Evolutionary conservation across 1,284 basidiomycete species (phyloP), one percentile per base, ranked within the genome.

Genomic region (Trametes sp.): DNA sequence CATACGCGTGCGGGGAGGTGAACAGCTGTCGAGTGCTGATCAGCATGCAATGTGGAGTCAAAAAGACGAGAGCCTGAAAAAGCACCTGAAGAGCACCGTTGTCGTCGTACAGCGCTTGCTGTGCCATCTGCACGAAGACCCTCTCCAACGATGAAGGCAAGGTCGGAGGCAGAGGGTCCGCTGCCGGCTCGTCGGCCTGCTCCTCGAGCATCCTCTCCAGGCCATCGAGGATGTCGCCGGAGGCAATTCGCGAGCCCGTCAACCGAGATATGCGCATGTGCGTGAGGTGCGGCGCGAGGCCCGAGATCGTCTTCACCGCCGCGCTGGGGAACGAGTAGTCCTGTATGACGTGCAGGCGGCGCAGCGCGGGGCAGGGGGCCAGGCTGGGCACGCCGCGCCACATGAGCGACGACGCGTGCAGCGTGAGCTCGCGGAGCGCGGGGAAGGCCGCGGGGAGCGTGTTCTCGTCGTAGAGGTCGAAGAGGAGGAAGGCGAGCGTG

Each of bases 201-300:
- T 33, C 44, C 42, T 48, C 31, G 16, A 62, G 10, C 50, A 62
- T 52, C 19, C 41, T 26, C 51, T 54, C 45, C 11, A 62, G 55
- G 16, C 55, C 61, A 6, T 24, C 10, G 21, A 58, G 55, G 44
- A 62, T 14, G 36, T 54, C 44, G 7, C 33, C 45, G 4, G 28
- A 10, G 14, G 33, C 24, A 14, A 28, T 2, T 2, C 24, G 42
- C n/a, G 41, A 24, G 31, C 24, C 10, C 4, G 16, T 45, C 9
- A 62, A 5, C 13, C 61, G 55, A 10, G 61, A 59, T 52, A 63
- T 42, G 19, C 56, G 57, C 21, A 63, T 57, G 42, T 63, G 61
- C 19, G 61, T 63, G 38, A 63, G 36, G 1, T 13, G 31, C n/a
- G 49, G 49, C n/a, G 31, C 49, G 29, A 50, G 31, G 8, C 1